Conservation (phyloP, 208 protist species). For the Leishmania tropica region DNA sequence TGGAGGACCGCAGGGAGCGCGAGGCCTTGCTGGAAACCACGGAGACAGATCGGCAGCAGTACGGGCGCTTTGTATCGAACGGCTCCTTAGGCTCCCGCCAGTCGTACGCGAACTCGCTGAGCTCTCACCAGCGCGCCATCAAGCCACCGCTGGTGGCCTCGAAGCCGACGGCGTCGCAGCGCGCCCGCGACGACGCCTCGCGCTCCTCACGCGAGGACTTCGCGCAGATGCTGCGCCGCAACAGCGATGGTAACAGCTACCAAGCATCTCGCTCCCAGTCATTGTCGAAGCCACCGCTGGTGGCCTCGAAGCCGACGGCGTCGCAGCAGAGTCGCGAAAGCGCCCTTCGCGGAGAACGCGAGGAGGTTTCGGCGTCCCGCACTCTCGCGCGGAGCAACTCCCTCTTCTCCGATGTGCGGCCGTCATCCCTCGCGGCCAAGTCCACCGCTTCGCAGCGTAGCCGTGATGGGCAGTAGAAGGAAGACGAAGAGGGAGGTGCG, state of each 20-base stretch:
- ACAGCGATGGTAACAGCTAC: slow-evolving; percentile 34
- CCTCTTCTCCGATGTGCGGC: slow-evolving; percentile 20
- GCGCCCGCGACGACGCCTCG: slow-evolving; percentile 29
- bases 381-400: slow-evolving; percentile 32
- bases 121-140: slow-evolving; percentile 19
- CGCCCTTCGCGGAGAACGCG: slow-evolving; percentile 31
- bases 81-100: slow-evolving; percentile 19
- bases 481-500: background rate
- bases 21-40: slow-evolving; percentile 35
- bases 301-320: slow-evolving; percentile 52
- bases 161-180: slow-evolving; percentile 45
- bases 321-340: slow-evolving; percentile 51
- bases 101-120: slow-evolving; percentile 30
- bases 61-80: slow-evolving; percentile 17
- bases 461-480: slow-evolving; percentile 11
- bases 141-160: slow-evolving; percentile 43
- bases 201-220: slow-evolving; percentile 27
- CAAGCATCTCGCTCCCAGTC: slow-evolving; percentile 46
- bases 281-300: slow-evolving; percentile 56
- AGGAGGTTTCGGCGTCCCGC: slow-evolving; percentile 24
- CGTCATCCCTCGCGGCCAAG: slow-evolving; percentile 29
- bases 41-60: slow-evolving; percentile 27
- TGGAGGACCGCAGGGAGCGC: slow-evolving; percentile 54
- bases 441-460: slow-evolving; percentile 35
- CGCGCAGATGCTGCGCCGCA: slow-evolving; percentile 18